A percentile compares a stretch with the other conserved stretches of the same genome.
Evolutionary conservation across 306 rosid species (phyloP).

Genomic region (Crotalaria pallida): DNA sequence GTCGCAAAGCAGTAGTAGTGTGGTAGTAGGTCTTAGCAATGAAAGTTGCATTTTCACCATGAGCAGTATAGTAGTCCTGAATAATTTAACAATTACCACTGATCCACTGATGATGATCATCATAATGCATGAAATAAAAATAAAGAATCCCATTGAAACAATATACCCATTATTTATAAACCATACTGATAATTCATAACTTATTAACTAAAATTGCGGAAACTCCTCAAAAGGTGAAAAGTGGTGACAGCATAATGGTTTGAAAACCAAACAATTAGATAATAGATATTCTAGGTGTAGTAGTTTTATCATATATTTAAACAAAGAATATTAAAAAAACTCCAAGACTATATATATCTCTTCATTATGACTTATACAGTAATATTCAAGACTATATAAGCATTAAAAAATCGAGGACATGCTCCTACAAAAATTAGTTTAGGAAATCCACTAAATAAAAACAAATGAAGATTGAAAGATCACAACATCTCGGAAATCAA

Average conservation of each 20-base stretch:
- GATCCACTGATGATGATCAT: neutral
- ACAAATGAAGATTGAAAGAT: constrained; percentile 7
- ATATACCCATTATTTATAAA: neutral
- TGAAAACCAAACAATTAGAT: neutral
- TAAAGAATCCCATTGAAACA: constrained; percentile 9
- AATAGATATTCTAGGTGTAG: neutral
- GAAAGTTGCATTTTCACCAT: constrained; percentile 89
- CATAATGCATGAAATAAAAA: constrained; percentile 12
- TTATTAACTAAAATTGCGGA: neutral
- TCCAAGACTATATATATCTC: neutral
- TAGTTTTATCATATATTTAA: neutral
- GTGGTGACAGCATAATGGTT: constrained; percentile 1
- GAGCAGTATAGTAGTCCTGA: constrained; percentile 93
- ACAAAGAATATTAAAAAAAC: neutral
- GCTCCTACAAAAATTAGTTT: neutral
- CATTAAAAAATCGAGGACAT: neutral
- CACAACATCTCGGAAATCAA: neutral
- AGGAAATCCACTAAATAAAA: neutral
- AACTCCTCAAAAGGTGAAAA: constrained; percentile 13
- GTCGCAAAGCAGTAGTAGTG: constrained; percentile 83
- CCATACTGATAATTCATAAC: neutral
- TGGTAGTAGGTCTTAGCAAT: constrained; percentile 84
- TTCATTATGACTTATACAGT: neutral
- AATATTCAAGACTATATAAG: neutral
- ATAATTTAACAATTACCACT: constrained; percentile 8